These are phyloP conservation scores for Pseudocercospora musae DNA, from an alignment of 2,329 filamentous ascomycete species.

Conservation along the genomic window DNA sequence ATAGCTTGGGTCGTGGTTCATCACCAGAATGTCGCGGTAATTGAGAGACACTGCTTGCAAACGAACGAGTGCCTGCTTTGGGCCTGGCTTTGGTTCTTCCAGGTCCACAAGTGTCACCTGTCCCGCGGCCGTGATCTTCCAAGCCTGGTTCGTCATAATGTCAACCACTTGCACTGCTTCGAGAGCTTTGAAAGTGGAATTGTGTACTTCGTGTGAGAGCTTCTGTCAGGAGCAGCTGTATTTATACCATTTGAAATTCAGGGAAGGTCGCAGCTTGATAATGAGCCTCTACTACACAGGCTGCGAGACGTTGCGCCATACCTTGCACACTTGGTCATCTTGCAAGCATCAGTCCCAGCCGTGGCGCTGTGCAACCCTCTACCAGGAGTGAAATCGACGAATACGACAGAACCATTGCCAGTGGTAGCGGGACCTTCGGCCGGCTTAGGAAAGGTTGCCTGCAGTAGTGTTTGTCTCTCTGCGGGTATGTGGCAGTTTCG, in stretches of 20 bases:
- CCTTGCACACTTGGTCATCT: not conserved
- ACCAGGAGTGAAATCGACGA: not conserved
- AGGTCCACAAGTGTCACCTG: slow-evolving; percentile 19
- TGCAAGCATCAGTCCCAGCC: not conserved
- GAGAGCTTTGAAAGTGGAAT: not conserved
- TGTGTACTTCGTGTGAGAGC: not conserved
- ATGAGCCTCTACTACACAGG: not conserved
- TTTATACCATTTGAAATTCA: not conserved
- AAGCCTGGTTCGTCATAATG: slow-evolving; percentile 25
- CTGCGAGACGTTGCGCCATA: not conserved
- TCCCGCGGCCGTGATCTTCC: slow-evolving; percentile 23
- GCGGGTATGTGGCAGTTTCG: not conserved
- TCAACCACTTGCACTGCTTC: not conserved
- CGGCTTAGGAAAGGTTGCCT: not conserved
- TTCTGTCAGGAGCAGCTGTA: not conserved
- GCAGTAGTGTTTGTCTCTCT: not conserved
- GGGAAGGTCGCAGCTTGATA: not conserved
- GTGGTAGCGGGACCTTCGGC: not conserved
- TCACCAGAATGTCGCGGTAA: slow-evolving; percentile 45
- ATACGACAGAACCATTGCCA: not conserved
- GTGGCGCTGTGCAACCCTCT: not conserved
- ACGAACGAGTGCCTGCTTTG: slow-evolving; percentile 48
- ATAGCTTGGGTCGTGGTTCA: slow-evolving; percentile 19
- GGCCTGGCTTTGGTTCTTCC: slow-evolving; percentile 24
- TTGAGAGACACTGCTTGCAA: slow-evolving; percentile 51